phyloP scores from a whole-genome alignment of 768 basidiomycete species.

The Suillus discolor region DNA sequence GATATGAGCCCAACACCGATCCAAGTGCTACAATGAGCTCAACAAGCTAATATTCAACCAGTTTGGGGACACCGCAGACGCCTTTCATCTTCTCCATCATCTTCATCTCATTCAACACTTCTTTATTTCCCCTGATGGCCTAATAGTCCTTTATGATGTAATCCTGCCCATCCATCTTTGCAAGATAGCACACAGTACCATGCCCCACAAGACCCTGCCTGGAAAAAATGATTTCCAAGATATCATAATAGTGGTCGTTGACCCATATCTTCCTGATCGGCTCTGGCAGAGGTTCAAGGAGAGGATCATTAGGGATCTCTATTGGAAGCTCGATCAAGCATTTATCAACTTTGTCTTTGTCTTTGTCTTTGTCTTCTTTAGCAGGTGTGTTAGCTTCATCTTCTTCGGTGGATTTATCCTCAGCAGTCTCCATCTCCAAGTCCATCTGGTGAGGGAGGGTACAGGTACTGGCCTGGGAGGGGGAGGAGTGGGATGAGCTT shows the following conservation, averaged over 20 bases:
- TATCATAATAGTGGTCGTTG: not conserved
- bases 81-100: slow-evolving; percentile 11
- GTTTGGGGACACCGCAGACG: slow-evolving; percentile 1
- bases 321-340: not conserved
- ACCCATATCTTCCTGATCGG: not conserved
- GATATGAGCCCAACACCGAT: no score
- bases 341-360: no score
- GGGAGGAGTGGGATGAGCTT: no score
- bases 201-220: not conserved
- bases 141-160: slow-evolving; percentile 10
- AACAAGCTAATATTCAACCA: slow-evolving; percentile 1
- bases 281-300: not conserved
- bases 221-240: not conserved
- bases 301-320: not conserved
- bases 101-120: slow-evolving; percentile 5
- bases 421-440: no score
- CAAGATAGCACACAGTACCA: not conserved
- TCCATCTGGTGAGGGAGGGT: no score
- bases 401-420: no score
- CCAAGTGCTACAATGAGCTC: no score
- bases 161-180: not conserved
- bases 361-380: no score
- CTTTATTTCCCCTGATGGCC: not conserved
- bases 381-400: no score
- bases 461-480: no score